Conservation (phyloP, 768 basidiomycete genomes). For the Floccularia luteovirens region DNA sequence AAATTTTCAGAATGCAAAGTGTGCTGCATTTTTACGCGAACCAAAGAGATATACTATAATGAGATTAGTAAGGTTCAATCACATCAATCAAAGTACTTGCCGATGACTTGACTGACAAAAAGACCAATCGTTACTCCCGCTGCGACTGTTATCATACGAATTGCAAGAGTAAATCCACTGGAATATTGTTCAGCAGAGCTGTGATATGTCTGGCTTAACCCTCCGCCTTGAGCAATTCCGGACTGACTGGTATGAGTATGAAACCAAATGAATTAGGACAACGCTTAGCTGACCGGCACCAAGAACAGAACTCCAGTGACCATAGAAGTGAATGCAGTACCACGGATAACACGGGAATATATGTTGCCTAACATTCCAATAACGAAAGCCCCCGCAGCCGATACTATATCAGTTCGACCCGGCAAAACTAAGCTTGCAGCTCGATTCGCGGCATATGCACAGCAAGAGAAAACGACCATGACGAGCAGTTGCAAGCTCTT, state of each 20-base stretch:
- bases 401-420: slow-evolving; percentile 65
- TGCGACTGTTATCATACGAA: slow-evolving; percentile 80
- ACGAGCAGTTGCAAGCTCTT: slow-evolving; percentile 64
- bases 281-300: slow-evolving; percentile 56
- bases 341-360: slow-evolving; percentile 69
- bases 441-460: slow-evolving; percentile 65
- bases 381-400: slow-evolving; percentile 71
- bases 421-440: slow-evolving; percentile 53
- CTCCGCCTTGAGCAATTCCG: slow-evolving; percentile 69
- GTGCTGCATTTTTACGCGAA: slow-evolving; percentile 60
- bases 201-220: slow-evolving; percentile 52
- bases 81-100: slow-evolving; percentile 15
- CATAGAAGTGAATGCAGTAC: slow-evolving; percentile 87
- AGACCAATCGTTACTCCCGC: slow-evolving; percentile 82
- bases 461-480: slow-evolving; percentile 75
- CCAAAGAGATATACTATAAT: slow-evolving; percentile 63
- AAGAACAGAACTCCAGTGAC: slow-evolving; percentile 90
- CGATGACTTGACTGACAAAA: slow-evolving; percentile 70
- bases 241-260: slow-evolving; percentile 33
- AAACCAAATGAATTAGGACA: background rate
- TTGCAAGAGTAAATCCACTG: slow-evolving; percentile 69
- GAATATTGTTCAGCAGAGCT: slow-evolving; percentile 65
- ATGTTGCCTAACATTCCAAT: slow-evolving; percentile 76
- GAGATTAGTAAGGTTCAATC: background rate
- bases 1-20: slow-evolving; percentile 59